Evolutionary conservation across 2,329 filamentous ascomycete species (phyloP), one percentile per base, ranked within the genome.

Genomic region (Aspergillus fumigatiaffinis): DNA sequence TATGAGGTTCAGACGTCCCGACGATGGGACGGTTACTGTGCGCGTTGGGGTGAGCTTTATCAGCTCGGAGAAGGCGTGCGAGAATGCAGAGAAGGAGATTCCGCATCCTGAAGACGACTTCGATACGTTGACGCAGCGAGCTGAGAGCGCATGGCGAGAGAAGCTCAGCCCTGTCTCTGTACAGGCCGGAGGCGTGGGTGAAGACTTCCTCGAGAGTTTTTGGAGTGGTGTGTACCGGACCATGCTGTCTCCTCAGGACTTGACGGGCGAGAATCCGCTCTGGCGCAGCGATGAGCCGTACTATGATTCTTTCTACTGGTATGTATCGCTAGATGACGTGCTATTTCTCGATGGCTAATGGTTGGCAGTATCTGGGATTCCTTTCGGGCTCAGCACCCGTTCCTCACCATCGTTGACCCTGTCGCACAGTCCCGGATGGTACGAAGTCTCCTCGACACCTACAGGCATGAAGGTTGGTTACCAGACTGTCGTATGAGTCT

Each of bases 401-500:
- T 91, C 41, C 75, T 91, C 46, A 88, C 85, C 0, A 79, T 91
- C 20, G 62, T 88, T 1, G 88, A 91, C 62, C 87, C 88, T 0
- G 63, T 69, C 0, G 80, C 84, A 1, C 82, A 88, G 41, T 79
- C 84, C 0, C 74, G 83, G 57, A 89, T 91, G 82, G 76, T 90
- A 2, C 80, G 87, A 23, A 89, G 86, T 50, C 74, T 91, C 28
- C 84, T 91, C 38, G 87, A 90, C 59, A 90, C 83, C 0, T 90
- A 90, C 64, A 78, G 79, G n/a, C 80, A 88, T 67, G 77, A 87
- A 55, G 88, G 88, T 2, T 90, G 85, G 81, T 76, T 91, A 4
- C 88, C 88, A 0, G 88, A 91, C 67, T 90, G 87, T 58, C 82
- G 87, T 41, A 91, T 91, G 88, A 86, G 80, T 44, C 78, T 90